Percentiles rank a stretch among this genome's conserved stretches.
Conservation (phyloP, 2,329 filamentous ascomycete genomes). For the Septoria linicola region DNA sequence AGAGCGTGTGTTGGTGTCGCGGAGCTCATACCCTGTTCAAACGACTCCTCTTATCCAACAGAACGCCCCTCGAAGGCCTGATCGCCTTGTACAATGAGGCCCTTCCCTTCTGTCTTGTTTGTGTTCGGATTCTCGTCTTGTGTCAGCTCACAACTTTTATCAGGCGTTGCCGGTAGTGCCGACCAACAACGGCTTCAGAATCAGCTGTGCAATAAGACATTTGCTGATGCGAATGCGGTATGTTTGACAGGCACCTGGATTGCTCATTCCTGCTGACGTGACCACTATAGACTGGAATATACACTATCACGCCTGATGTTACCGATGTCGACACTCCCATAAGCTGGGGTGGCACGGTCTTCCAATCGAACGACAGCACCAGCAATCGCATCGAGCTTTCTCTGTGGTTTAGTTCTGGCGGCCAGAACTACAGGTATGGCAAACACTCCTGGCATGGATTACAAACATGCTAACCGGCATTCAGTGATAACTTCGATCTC, state of each 20-base stretch:
- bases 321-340: background rate
- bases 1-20: background rate
- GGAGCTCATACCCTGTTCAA: background rate
- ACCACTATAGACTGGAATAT: constrained; percentile 7
- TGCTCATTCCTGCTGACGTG: background rate
- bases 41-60: background rate
- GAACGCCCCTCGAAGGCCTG: too few relatives aligned
- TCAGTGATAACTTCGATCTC: constrained; percentile 10
- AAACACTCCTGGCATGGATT: too few relatives aligned
- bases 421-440: constrained; percentile 5
- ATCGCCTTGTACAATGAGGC: background rate
- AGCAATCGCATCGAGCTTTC: constrained; percentile 15
- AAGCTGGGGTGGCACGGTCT: constrained; percentile 16
- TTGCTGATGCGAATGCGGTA: constrained; percentile 16
- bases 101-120: background rate
- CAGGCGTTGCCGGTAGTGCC: constrained; percentile 11
- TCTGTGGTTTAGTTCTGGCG: constrained; percentile 18
- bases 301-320: constrained; percentile 10
- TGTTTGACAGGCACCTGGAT: background rate
- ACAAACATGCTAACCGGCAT: too few relatives aligned
- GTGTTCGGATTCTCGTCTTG: background rate
- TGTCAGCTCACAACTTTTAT: constrained; percentile 8
- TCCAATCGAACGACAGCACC: constrained; percentile 7
- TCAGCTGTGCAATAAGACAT: constrained; percentile 16
- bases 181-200: background rate